A percentile compares a stretch with the other conserved stretches of the same genome.
These are phyloP conservation scores for Alternaria alternata DNA, from an alignment of 2,329 filamentous ascomycete species.

Conservation along the genomic window DNA sequence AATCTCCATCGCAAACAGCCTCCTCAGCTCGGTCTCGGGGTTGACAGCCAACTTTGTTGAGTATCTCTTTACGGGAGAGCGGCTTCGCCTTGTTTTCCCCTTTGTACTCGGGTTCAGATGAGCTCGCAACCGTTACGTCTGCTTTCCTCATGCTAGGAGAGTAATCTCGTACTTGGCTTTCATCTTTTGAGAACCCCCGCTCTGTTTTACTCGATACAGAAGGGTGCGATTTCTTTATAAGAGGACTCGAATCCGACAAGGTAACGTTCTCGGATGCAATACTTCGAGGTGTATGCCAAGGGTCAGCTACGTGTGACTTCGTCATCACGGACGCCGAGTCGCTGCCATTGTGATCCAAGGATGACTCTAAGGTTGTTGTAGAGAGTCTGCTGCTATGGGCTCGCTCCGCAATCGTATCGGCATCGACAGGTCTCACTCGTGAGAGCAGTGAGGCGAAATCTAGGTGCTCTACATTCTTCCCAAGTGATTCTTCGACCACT, in stretches of 20 bases:
- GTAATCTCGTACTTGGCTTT: neutral
- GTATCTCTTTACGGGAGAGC: slow-evolving; percentile 28
- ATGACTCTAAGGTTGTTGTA: neutral
- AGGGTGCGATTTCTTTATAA: neutral
- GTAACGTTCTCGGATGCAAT: neutral
- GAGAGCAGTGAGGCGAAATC: slow-evolving; percentile 28
- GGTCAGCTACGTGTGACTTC: neutral
- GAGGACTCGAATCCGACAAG: neutral
- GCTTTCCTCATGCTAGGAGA: neutral
- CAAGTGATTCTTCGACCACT: slow-evolving; percentile 27
- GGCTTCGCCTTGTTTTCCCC: neutral
- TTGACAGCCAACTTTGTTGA: slow-evolving; percentile 31
- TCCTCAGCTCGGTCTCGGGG: slow-evolving; percentile 32
- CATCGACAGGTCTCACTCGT: slow-evolving; percentile 3
- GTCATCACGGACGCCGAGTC: neutral
- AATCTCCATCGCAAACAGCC: slow-evolving; percentile 29
- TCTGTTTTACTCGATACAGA: neutral
- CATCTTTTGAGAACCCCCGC: neutral
- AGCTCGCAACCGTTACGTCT: neutral
- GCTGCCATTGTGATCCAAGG: neutral
- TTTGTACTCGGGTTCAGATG: neutral
- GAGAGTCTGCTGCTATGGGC: slow-evolving; percentile 13
- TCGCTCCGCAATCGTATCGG: neutral
- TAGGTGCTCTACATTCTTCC: slow-evolving; percentile 25
- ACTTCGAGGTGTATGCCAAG: slow-evolving; percentile 2